Base-by-base conservation (phyloP, 2,329 filamentous ascomycete genomes). In the Clarireedia paspali region DNA sequence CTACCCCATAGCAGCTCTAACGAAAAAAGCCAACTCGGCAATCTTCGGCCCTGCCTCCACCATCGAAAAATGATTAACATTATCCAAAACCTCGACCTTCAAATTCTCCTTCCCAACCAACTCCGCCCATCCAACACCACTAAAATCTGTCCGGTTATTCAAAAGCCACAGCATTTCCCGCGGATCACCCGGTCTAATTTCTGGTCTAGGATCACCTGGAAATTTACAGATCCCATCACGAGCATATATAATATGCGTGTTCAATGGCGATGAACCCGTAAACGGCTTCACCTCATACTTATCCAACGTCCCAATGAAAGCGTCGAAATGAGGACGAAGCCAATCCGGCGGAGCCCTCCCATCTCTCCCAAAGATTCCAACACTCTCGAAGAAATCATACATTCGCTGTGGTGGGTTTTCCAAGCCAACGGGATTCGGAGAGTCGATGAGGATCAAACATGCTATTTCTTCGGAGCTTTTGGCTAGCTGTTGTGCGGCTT, bases 271-370 rank as follows among this genome's bases (percentile, higher is more conserved):
- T 12, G 75, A 76, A 50, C 75, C 73, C 36, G 83, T 74, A 66
- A 86, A 81, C 3, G 82, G 82, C 63, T 77, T 76, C 6, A 84
- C 83, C 17, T 82, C 79, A 70, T 89, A 89, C 66, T 80, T 81
- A 64, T 82, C 84, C 40, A 89, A 74, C n/a, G 83, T 83, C 50
- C 78, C 75, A 52, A 89, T 83, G 34, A 83, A 82, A 27, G 84
- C 80, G 0, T 80, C 77, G 69, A 89, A 89, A 71, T 90, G 86
- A 55, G 83, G 83, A 2, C 87, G 77, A 23, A 89, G 77, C 85
- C 86, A 89, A n/a, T 77, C 73, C 0, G 86, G 86, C 14, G 50
- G 76, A 34, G 77, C 75, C 50, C 83, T 74, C 2, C 74, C 75
- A 30, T 76, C 17, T 17, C 7, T 50, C 20, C 85, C 85, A 24